Conservation (phyloP, 2,329 filamentous ascomycete species). For the Trichoderma hamatum region DNA sequence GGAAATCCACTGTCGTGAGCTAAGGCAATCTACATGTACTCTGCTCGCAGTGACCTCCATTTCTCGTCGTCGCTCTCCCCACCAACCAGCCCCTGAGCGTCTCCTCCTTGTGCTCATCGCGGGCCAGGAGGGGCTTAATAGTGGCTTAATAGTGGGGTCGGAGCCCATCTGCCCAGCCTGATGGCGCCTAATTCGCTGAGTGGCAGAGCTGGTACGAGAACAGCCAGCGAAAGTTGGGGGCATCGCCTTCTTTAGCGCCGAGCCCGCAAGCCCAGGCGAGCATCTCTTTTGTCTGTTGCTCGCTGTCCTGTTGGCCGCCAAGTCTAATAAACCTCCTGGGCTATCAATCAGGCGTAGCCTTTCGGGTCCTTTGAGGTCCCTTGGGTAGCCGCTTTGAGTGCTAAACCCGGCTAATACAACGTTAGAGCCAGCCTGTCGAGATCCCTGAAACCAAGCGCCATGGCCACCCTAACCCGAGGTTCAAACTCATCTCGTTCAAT, state of each 20-base stretch:
- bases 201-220: background rate
- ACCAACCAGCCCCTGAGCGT: background rate
- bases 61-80: background rate
- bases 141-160: background rate
- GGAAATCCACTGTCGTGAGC: background rate
- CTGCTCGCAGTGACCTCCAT: background rate
- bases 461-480: slow-evolving; percentile 3
- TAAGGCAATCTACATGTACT: background rate
- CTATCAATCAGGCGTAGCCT: background rate
- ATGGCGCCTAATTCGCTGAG: slow-evolving; percentile 5
- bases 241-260: slow-evolving; percentile 1
- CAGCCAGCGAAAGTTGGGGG: background rate
- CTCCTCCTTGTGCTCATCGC: background rate
- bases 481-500: background rate
- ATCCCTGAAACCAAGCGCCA: slow-evolving; percentile 25
- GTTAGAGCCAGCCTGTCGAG: background rate
- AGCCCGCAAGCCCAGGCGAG: background rate
- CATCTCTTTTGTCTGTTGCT: background rate
- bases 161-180: background rate
- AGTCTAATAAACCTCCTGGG: background rate
- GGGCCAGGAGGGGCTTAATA: background rate
- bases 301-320: background rate
- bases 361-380: background rate
- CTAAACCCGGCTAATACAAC: background rate
- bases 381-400: background rate